These are phyloP conservation scores for Knufia fluminis DNA, from an alignment of 2,329 filamentous ascomycete species.

Conservation along the genomic window DNA sequence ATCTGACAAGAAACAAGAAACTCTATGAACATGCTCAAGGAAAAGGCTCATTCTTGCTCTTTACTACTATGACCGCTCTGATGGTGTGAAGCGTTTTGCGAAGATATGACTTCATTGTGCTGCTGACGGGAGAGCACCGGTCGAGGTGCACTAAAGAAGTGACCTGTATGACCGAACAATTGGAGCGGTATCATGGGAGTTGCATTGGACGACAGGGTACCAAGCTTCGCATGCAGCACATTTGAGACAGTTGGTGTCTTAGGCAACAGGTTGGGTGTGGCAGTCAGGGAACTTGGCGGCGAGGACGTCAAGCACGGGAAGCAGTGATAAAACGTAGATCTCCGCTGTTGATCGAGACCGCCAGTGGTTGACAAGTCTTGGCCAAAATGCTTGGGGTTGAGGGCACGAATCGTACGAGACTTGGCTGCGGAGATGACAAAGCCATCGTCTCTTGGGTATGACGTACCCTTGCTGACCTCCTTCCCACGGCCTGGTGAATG, in stretches of 20 bases:
- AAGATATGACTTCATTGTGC: background rate
- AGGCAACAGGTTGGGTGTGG: too few relatives aligned
- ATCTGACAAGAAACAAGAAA: constrained; percentile 1
- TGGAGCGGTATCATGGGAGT: background rate
- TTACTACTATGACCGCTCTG: too few relatives aligned
- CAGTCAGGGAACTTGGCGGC: too few relatives aligned
- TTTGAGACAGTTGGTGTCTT: too few relatives aligned
- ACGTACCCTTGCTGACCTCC: background rate
- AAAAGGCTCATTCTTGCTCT: background rate
- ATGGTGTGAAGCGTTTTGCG: too few relatives aligned
- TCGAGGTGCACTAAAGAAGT: background rate
- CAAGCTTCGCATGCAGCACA: too few relatives aligned
- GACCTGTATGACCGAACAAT: background rate
- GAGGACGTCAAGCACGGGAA: background rate
- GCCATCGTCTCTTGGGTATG: background rate
- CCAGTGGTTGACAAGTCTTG: background rate
- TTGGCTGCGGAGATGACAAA: background rate
- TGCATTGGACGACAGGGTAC: too few relatives aligned
- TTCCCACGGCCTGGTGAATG: too few relatives aligned
- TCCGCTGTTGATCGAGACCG: background rate
- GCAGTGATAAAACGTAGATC: background rate
- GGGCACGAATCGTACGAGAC: background rate
- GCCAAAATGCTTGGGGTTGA: background rate
- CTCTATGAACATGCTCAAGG: background rate
- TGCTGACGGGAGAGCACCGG: background rate